Base-by-base conservation (phyloP, 1,284 basidiomycete species). In the Puccinia horiana region DNA sequence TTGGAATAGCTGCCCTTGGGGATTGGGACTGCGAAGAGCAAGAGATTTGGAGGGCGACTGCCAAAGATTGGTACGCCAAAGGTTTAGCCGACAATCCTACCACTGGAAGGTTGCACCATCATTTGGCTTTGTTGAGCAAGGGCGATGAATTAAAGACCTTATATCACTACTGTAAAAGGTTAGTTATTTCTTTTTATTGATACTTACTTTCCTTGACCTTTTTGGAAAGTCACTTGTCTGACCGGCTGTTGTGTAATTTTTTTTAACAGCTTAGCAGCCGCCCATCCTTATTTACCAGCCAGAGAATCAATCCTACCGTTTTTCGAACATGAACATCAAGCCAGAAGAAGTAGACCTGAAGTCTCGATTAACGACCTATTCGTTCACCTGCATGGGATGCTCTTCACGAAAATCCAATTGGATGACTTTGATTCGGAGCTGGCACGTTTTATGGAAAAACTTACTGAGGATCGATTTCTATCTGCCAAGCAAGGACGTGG, bases 91-190 rank as follows among this genome's bases (percentile, higher is more conserved):
- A 95, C 85, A 93, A 92, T 78, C 97, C 97, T 1, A 94, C 94
- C 37, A 92, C 92, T 20, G 96, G 96, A 8, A 92, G 95, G 84
- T 88, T 98, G 72, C 96, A 99, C 86, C 94, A 98, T 86, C 94
- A 98, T 86, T 88, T 99, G n/a, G 97, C 95, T 0, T 87, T 97
- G 82, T 89, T 99, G 72, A 93, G 92, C 85, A 92, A 93, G 82
- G 90, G 90, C 0, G 94, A 96, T 84, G 95, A 97, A 84, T 87
- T 96, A n/a, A 89, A 92, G 11, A 92, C 92, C 0, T 89, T 98
- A 14, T 96, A 99, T 86, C 96, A 98, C 87, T 96, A 96, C 84
- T 90, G 92, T n/a, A 98, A 98, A 88, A 96, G 94, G 94, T 94
- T 54, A 76, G 90, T 88, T 0, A 63, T 63, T 77, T 37, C 18